phyloP scores from a whole-genome alignment of 768 basidiomycete species.

The Naematelia aurantialba region DNA sequence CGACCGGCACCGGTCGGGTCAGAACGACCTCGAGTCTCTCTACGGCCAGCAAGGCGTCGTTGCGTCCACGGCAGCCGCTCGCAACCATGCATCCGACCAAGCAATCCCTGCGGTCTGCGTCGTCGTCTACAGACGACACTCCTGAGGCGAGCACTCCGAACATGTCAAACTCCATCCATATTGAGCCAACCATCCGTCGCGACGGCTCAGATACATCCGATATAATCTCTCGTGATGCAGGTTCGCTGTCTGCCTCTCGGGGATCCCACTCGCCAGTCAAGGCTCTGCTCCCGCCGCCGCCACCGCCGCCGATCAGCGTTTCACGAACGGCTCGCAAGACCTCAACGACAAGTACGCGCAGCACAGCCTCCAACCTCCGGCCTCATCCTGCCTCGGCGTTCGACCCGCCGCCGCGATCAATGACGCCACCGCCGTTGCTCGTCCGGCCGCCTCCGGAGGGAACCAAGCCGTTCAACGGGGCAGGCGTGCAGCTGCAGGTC shows the following conservation, averaged over 20 bases:
- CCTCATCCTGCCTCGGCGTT: slow-evolving; percentile 43
- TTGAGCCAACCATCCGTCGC: slow-evolving; percentile 18
- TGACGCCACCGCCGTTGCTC: slow-evolving; percentile 7
- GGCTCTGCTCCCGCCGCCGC: slow-evolving; percentile 13
- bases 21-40: not conserved
- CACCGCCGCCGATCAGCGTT: slow-evolving; percentile 11
- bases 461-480: slow-evolving; percentile 12
- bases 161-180: slow-evolving; percentile 8
- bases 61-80: slow-evolving; percentile 3
- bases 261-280: slow-evolving; percentile 5
- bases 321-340: slow-evolving; percentile 16
- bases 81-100: not conserved
- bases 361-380: slow-evolving; percentile 3
- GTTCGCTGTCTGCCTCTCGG: not conserved
- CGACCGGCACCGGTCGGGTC: too few species aligned
- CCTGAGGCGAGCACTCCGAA: slow-evolving; percentile 24
- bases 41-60: not conserved
- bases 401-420: slow-evolving; percentile 30
- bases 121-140: slow-evolving; percentile 25
- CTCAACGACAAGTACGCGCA: slow-evolving; percentile 9
- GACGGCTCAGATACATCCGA: slow-evolving; percentile 8
- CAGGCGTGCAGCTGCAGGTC: slow-evolving; percentile 31
- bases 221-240: not conserved
- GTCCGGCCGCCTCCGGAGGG: slow-evolving; percentile 16
- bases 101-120: slow-evolving; percentile 16